Conservation (phyloP, 257 asterid genomes). For the Fraxinus excelsior region DNA sequence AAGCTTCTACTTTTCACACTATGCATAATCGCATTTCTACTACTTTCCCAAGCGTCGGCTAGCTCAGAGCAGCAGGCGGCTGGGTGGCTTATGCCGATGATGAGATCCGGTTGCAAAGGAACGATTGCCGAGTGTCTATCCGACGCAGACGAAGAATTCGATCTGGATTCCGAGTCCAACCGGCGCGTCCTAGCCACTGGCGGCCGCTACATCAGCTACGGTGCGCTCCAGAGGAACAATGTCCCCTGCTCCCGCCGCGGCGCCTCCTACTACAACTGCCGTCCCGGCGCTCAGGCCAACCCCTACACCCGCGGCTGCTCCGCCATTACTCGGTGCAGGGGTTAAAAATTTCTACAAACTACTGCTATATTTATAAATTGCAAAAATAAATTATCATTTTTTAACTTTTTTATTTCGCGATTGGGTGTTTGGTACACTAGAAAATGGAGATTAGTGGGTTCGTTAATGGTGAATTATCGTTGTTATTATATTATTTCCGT, state of each 20-base stretch:
- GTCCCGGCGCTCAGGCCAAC: constrained; percentile 84
- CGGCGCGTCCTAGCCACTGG: constrained; percentile 71
- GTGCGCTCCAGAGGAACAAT: constrained; percentile 81
- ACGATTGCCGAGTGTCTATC: constrained; percentile 59
- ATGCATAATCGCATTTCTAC: constrained; percentile 24
- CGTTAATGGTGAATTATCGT: neutral
- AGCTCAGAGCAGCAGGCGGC: constrained; percentile 44
- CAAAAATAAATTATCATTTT: neutral
- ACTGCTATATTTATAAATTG: constrained; percentile 9
- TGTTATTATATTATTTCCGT: constrained; percentile 20
- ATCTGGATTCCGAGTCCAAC: constrained; percentile 76
- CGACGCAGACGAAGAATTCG: constrained; percentile 61
- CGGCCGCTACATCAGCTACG: constrained; percentile 81
- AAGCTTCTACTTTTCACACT: neutral
- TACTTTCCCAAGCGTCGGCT: constrained; percentile 43
- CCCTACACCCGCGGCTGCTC: constrained; percentile 92
- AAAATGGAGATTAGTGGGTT: neutral
- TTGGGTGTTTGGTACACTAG: constrained; percentile 30
- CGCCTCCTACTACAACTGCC: constrained; percentile 93
- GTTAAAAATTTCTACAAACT: constrained; percentile 37
- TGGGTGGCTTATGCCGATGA: constrained; percentile 61
- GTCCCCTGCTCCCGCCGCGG: constrained; percentile 96
- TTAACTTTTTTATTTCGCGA: neutral
- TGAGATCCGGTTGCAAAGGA: constrained; percentile 65
- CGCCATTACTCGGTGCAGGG: constrained; percentile 87